These are phyloP conservation scores for Lipomyces japonicus DNA, from an alignment of 805 yeast species.

Conservation along the genomic window DNA sequence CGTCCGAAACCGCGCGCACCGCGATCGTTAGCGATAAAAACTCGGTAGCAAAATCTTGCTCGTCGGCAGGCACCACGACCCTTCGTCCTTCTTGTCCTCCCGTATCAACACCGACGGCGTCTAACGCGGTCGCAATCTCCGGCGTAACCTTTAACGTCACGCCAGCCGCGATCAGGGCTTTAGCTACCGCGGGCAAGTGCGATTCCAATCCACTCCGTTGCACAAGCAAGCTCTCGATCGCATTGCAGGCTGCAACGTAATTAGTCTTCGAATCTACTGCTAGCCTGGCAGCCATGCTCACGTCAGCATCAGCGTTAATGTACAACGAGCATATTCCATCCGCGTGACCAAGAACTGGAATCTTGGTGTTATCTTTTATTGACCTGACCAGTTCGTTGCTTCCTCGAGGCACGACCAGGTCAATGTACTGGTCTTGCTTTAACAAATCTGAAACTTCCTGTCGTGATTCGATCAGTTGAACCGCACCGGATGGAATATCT, in stretches of 20 bases:
- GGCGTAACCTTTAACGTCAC: slow-evolving; percentile 69
- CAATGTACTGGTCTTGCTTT: slow-evolving; percentile 83
- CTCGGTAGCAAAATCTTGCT: slow-evolving; percentile 75
- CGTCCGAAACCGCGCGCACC: slow-evolving; percentile 55
- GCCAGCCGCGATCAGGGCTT: slow-evolving; percentile 53
- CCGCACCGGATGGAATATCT: slow-evolving; percentile 71
- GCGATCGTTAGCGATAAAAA: slow-evolving; percentile 81
- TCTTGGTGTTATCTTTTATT: slow-evolving; percentile 83
- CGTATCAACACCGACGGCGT: slow-evolving; percentile 24
- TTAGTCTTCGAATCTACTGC: slow-evolving; percentile 86
- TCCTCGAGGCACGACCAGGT: slow-evolving; percentile 97
- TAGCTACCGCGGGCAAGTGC: slow-evolving; percentile 30
- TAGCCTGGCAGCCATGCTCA: slow-evolving; percentile 70
- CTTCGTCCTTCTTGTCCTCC: slow-evolving; percentile 28
- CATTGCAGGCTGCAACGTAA: slow-evolving; percentile 99
- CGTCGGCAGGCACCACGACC: slow-evolving; percentile 48
- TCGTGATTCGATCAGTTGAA: slow-evolving; percentile 84
- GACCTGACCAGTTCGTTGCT: slow-evolving; percentile 83
- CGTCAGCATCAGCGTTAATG: slow-evolving; percentile 72
- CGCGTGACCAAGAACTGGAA: slow-evolving; percentile 97
- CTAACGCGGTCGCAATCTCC: slow-evolving; percentile 39
- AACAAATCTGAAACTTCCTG: slow-evolving; percentile 83
- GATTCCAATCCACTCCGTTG: slow-evolving; percentile 47
- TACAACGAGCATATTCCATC: slow-evolving; percentile 94
- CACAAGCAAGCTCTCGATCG: slow-evolving; percentile 80